Conservation (phyloP, 495 filamentous ascomycete species). For the Aspergillus nidulans region DNA sequence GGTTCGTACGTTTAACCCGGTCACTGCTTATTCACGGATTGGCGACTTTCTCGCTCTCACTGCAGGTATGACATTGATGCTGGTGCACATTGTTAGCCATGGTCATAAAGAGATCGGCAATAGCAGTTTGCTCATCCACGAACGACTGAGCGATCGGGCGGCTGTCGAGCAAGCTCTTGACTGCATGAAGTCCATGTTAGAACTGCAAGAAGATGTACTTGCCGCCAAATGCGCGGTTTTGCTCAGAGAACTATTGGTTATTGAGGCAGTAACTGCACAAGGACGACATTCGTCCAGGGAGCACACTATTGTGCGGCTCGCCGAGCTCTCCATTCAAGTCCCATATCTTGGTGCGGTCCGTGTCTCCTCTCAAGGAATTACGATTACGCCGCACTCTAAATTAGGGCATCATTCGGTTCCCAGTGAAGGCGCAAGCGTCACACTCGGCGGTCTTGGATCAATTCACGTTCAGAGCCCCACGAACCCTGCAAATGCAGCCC, state of each 20-base stretch:
- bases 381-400: not conserved
- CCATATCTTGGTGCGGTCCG: slow-evolving; percentile 1
- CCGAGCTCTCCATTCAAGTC: not conserved
- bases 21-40: slow-evolving; percentile 39
- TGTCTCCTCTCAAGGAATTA: not conserved
- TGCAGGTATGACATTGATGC: slow-evolving; percentile 31
- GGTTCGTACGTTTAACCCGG: slow-evolving; percentile 28
- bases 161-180: slow-evolving; percentile 37
- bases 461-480: not conserved
- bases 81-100: slow-evolving; percentile 25
- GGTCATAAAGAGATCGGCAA: slow-evolving; percentile 10
- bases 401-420: not conserved
- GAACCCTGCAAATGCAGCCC: not conserved
- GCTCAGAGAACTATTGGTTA: slow-evolving; percentile 18
- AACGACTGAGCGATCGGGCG: slow-evolving; percentile 37
- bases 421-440: not conserved
- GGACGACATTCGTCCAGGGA: not conserved
- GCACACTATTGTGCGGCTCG: not conserved
- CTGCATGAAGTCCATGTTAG: slow-evolving; percentile 28
- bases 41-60: slow-evolving; percentile 49
- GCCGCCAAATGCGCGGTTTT: not conserved
- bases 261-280: slow-evolving; percentile 20
- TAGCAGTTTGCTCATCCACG: slow-evolving; percentile 28
- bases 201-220: not conserved
- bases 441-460: not conserved